Percentiles rank a stretch among this genome's conserved stretches.
Conservation (phyloP, 805 yeast genomes). For the Cephaloascus fragrans region DNA sequence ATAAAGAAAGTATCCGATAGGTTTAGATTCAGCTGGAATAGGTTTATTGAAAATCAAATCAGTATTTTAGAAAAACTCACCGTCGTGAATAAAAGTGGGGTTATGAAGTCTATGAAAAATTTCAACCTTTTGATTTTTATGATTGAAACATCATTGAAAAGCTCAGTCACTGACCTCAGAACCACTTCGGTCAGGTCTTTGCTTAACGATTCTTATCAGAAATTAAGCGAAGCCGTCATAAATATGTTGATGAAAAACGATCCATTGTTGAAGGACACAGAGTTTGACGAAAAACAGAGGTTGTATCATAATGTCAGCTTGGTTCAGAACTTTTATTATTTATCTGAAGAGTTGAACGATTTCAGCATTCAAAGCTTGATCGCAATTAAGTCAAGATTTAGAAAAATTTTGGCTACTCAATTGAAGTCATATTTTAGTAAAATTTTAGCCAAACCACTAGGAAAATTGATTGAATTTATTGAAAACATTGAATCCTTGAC, state of each 20-base stretch:
- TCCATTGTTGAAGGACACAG: conserved; percentile 30
- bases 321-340: conserved; percentile 25
- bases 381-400: background rate
- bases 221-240: conserved; percentile 21
- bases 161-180: conserved; percentile 14
- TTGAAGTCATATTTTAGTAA: conserved; percentile 1
- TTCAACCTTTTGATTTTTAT: conserved; percentile 20
- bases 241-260: conserved; percentile 28
- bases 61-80: conserved; percentile 23
- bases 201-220: conserved; percentile 19
- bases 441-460: conserved; percentile 45
- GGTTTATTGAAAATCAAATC: conserved; percentile 46
- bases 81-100: conserved; percentile 24
- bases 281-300: conserved; percentile 33
- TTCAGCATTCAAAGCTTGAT: conserved; percentile 1
- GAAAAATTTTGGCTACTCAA: conserved; percentile 27
- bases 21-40: conserved; percentile 46
- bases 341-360: conserved; percentile 20
- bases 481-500: conserved; percentile 48
- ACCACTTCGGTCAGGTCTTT: conserved; percentile 12
- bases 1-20: conserved; percentile 43
- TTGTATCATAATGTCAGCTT: conserved; percentile 28
- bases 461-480: conserved; percentile 59
- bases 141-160: conserved; percentile 17
- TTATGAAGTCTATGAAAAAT: conserved; percentile 22